Base-by-base conservation (phyloP, 2,329 filamentous ascomycete genomes). In the Ascocoryne sarcoides region DNA sequence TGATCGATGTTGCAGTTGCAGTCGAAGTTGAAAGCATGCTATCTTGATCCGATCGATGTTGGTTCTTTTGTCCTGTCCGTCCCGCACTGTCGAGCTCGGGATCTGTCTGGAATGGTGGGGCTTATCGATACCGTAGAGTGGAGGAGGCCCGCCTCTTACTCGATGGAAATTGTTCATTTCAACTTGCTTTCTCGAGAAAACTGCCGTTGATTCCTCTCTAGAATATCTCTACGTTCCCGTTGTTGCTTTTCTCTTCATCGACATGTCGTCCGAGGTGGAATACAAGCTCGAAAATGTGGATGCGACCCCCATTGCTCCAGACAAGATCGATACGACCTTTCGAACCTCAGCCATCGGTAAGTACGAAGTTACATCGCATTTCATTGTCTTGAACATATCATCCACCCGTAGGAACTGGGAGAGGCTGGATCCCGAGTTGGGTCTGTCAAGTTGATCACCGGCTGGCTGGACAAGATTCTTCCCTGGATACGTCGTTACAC, bases 261-360 rank as follows among this genome's bases (percentile, higher is more conserved):
- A 47, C 8, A 59, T 60, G 58, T 16, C 44, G 8, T 40, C 49
- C 36, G 66, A 70, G 45, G 63, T 66, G 43, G 67, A 67, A 44
- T 79, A 80, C 57, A 67, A 70, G 53, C 23, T 26, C 23, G 23
- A 12, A 26, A 26, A 26, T 26, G 67, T 79, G 54, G 58, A 66
- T 51, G 70, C 65, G 29, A 70, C 67, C 10, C 54, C 56, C 4
- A 57, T 81, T 38, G 59, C 66, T 23, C 60, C 74, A 16, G 68
- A 70, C 9, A 65, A 74, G 43, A 81, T 81, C 46, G 75, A 81
- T 60, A 64, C 63, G 52, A 76, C 73, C 19, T 80, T 82, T 55
- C 69, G 73, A 40, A 78, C 76, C 14, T 73, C 63, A 57, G 71
- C 66, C 54, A 79, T 80, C 51, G 77, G 77, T 80, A 58, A 53